Conservation (phyloP, 2,329 filamentous ascomycete species). For the Metarhizium guizhouense region DNA sequence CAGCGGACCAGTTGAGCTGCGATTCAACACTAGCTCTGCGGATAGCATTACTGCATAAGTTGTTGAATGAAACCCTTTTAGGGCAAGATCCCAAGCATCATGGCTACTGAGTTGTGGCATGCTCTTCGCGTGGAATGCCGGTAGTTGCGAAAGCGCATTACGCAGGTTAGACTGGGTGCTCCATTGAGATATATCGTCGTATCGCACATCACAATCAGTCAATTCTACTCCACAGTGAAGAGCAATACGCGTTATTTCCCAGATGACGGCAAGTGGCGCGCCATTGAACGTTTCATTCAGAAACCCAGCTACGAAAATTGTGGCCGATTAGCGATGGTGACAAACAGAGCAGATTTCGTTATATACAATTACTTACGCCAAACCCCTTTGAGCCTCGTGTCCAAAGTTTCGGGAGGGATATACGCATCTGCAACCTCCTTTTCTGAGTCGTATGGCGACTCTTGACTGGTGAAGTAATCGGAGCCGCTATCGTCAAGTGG, state of each 20-base stretch:
- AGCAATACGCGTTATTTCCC: conserved; percentile 43
- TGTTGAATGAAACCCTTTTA: conserved; percentile 25
- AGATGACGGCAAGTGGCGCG: conserved; percentile 40
- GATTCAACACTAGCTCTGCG: conserved; percentile 30
- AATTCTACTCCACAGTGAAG: conserved; percentile 35
- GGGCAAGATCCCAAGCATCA: conserved; percentile 36
- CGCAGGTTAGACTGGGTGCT: conserved; percentile 35
- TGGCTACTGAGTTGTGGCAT: conserved; percentile 38
- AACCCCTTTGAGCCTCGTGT: conserved; percentile 22
- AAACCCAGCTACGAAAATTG: conserved; percentile 23
- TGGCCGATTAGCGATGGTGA: background rate
- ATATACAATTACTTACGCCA: conserved; percentile 27
- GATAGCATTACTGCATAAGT: conserved; percentile 33
- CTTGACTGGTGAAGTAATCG: conserved; percentile 13
- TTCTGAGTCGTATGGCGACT: conserved; percentile 6
- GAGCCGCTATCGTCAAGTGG: background rate
- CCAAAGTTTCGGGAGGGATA: conserved; percentile 1
- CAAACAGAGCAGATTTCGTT: background rate
- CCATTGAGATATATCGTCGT: conserved; percentile 28
- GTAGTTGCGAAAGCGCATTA: conserved; percentile 27
- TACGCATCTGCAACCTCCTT: background rate
- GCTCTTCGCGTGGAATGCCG: conserved; percentile 30
- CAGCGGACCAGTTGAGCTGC: conserved; percentile 25
- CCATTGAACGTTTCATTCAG: conserved; percentile 27
- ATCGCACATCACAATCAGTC: conserved; percentile 22